These are phyloP conservation scores for Candida qinlingensis DNA, from an alignment of 805 yeast species.

Conservation along the genomic window DNA sequence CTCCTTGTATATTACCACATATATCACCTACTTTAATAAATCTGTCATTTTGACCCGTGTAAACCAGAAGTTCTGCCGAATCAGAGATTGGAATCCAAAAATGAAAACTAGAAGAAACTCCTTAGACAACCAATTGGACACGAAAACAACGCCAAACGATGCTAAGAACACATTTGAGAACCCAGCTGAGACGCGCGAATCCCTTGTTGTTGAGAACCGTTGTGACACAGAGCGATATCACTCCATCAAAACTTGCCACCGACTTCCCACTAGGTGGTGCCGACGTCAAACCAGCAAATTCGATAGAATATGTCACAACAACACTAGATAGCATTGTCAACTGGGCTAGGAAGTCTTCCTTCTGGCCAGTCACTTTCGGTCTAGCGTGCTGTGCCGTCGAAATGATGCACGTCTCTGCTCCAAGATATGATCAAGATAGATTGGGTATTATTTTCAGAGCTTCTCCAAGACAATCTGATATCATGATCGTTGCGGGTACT, in stretches of 20 bases:
- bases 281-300: conserved; percentile 41
- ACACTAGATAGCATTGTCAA: conserved; percentile 76
- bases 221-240: conserved; percentile 13
- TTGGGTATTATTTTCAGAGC: conserved; percentile 91
- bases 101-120: no score
- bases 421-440: conserved; percentile 89
- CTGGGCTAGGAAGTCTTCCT: conserved; percentile 90
- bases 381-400: conserved; percentile 92
- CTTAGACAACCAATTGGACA: no score
- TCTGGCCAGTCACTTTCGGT: conserved; percentile 93
- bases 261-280: conserved; percentile 18
- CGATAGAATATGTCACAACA: conserved; percentile 77
- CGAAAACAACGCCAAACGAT: background rate
- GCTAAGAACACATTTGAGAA: conserved; percentile 8
- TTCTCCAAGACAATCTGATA: conserved; percentile 88
- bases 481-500: conserved; percentile 90
- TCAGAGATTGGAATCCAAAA: no score
- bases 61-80: no score
- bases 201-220: conserved; percentile 11
- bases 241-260: conserved; percentile 18
- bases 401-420: conserved; percentile 92
- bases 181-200: background rate
- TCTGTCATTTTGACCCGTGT: no score
- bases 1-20: no score
- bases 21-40: no score